These are phyloP conservation scores for Salix suchowensis DNA, from an alignment of 345 rosid species.

Conservation along the genomic window DNA sequence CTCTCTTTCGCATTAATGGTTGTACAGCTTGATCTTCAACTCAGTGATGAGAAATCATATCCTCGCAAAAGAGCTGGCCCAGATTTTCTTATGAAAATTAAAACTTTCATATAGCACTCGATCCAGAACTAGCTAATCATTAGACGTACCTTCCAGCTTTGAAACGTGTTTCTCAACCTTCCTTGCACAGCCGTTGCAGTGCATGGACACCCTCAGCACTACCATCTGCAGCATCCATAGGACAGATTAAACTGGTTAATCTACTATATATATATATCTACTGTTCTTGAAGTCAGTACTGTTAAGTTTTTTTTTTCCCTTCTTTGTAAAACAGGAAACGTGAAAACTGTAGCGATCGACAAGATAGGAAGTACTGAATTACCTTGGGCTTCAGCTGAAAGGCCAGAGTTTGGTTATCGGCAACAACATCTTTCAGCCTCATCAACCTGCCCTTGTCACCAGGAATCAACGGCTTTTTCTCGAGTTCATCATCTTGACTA, in stretches of 20 bases:
- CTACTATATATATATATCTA: background rate
- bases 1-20: too few relatives aligned
- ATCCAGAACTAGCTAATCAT: background rate
- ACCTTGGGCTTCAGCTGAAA: conserved; percentile 91
- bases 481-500: conserved; percentile 11
- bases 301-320: too few relatives aligned
- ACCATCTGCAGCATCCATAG: conserved; percentile 47
- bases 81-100: too few relatives aligned
- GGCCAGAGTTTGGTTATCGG: conserved; percentile 63
- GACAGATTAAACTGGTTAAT: background rate
- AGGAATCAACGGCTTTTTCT: conserved; percentile 34
- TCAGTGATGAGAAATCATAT: too few relatives aligned
- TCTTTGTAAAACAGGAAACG: too few relatives aligned
- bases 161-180: conserved; percentile 87
- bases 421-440: conserved; percentile 63
- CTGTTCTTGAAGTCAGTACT: too few relatives aligned
- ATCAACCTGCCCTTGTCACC: conserved; percentile 31
- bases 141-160: conserved; percentile 62
- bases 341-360: too few relatives aligned
- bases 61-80: too few relatives aligned
- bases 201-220: conserved; percentile 82
- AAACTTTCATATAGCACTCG: too few relatives aligned
- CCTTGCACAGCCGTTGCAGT: conserved; percentile 87
- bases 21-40: too few relatives aligned
- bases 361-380: background rate